Conservation (phyloP, 495 filamentous ascomycete species). For the Trichoderma erinaceum region DNA sequence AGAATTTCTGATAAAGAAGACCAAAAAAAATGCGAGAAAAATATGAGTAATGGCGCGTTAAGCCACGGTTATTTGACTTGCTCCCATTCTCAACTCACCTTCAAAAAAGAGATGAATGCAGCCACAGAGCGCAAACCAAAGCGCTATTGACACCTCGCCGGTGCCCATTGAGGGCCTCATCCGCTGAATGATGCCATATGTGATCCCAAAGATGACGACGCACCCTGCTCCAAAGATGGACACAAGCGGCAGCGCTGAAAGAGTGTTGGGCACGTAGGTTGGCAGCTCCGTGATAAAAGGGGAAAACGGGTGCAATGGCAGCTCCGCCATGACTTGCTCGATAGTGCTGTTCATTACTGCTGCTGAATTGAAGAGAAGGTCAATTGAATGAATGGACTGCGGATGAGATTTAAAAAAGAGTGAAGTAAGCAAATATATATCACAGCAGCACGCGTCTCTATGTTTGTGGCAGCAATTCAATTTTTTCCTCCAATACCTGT, state of each 20-base stretch:
- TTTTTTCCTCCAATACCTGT: slow-evolving; percentile 1
- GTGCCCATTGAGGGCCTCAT: slow-evolving; percentile 30
- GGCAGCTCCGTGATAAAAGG: slow-evolving; percentile 39
- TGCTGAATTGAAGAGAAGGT: not conserved
- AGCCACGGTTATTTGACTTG: not conserved
- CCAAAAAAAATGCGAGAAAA: not conserved
- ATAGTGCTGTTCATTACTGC: not conserved
- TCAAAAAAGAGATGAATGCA: slow-evolving; percentile 55
- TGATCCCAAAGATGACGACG: slow-evolving; percentile 34
- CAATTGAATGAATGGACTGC: not conserved
- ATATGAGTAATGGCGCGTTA: not conserved
- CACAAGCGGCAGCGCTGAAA: slow-evolving; percentile 36
- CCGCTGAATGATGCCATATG: slow-evolving; percentile 31
- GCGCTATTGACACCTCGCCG: slow-evolving; percentile 35
- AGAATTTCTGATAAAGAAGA: not conserved
- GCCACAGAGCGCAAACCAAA: slow-evolving; percentile 54
- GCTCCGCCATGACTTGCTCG: slow-evolving; percentile 10
- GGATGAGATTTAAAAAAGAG: not conserved
- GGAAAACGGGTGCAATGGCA: slow-evolving; percentile 41
- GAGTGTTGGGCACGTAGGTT: slow-evolving; percentile 44
- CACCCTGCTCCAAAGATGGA: slow-evolving; percentile 37
- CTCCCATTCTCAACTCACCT: slow-evolving; percentile 22
- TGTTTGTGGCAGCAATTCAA: not conserved
- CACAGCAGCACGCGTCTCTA: not conserved
- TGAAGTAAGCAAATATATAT: not conserved